phyloP scores from a whole-genome alignment of 306 rosid species.

The Clitoria ternatea region DNA sequence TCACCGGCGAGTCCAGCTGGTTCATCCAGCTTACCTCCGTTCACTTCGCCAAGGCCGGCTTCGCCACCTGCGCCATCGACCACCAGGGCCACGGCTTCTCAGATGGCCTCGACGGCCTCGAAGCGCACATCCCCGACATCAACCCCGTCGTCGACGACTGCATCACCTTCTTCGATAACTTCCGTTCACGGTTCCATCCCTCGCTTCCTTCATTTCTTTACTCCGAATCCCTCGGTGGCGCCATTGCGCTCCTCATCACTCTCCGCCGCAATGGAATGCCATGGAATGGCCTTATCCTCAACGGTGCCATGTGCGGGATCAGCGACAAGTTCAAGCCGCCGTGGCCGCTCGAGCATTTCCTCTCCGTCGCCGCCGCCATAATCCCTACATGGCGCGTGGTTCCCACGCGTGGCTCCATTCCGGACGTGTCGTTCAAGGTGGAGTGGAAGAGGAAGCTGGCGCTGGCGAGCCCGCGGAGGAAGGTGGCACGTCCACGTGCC shows the following conservation, averaged over 20 bases:
- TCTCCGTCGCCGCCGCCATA: constrained; percentile 59
- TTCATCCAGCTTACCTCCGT: constrained; percentile 85
- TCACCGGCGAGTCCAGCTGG: constrained; percentile 97
- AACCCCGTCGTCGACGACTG: constrained; percentile 90
- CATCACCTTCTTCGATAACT: constrained; percentile 55
- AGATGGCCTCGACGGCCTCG: constrained; percentile 93
- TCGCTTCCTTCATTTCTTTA: constrained; percentile 71
- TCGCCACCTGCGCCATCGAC: constrained; percentile 87
- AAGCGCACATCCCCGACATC: constrained; percentile 78
- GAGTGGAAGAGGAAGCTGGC: constrained; percentile 90
- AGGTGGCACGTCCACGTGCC: constrained; percentile 70
- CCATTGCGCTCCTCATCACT: constrained; percentile 71
- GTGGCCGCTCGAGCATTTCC: constrained; percentile 91
- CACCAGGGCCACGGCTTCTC: constrained; percentile 99
- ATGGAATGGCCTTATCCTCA: constrained; percentile 74
- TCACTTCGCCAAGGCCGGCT: constrained; percentile 67
- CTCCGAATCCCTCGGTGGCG: constrained; percentile 95
- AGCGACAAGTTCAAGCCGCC: constrained; percentile 94
- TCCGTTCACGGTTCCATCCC: constrained; percentile 53
- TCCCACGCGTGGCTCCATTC: constrained; percentile 81
- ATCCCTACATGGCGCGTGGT: constrained; percentile 92
- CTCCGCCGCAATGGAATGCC: constrained; percentile 38
- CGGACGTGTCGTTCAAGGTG: constrained; percentile 73
- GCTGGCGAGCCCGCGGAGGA: constrained; percentile 62
- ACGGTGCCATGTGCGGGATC: constrained; percentile 97